Percentiles rank a stretch among this genome's conserved stretches.
These are phyloP conservation scores for Cephalotrichum gorgonifer DNA, from an alignment of 2,329 filamentous ascomycete species.

Conservation along the genomic window DNA sequence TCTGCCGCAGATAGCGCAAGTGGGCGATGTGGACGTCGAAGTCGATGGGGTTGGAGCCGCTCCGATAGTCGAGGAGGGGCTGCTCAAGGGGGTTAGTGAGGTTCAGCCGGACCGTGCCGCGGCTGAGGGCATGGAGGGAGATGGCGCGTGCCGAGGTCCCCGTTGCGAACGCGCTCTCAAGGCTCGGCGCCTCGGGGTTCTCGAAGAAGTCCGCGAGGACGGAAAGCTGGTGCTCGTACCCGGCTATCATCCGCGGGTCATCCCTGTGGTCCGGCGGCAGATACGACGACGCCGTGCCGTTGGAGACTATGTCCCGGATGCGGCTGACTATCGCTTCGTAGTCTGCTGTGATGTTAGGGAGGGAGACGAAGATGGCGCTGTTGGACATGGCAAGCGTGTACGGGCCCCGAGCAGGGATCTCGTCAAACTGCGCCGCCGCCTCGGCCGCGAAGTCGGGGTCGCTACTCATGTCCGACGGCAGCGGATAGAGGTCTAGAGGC, in stretches of 20 bases:
- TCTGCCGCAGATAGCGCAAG: constrained; percentile 16
- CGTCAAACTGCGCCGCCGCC: constrained; percentile 17
- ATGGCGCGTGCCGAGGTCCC: constrained; percentile 12
- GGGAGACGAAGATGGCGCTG: constrained; percentile 17
- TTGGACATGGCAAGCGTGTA: constrained; percentile 23
- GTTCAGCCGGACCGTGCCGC: constrained; percentile 20
- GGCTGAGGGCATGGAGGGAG: constrained; percentile 21
- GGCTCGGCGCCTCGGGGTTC: constrained; percentile 16
- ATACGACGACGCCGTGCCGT: constrained; percentile 11
- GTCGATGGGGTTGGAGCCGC: constrained; percentile 24
- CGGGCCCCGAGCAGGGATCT: constrained; percentile 19
- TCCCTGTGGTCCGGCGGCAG: constrained; percentile 9
- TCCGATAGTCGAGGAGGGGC: constrained; percentile 22
- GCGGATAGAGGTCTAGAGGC: neutral
- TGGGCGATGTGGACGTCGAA: constrained; percentile 20
- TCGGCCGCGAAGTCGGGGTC: constrained; percentile 9
- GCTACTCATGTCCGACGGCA: neutral
- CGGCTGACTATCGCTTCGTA: constrained; percentile 10
- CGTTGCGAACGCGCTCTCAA: constrained; percentile 18
- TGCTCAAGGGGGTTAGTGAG: constrained; percentile 11
- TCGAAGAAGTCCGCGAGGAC: constrained; percentile 15
- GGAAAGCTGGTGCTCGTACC: constrained; percentile 16
- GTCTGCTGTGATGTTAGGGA: constrained; percentile 11
- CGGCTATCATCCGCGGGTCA: constrained; percentile 11
- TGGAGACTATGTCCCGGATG: constrained; percentile 13